Percentiles rank a stretch among this genome's conserved stretches.
Evolutionary conservation across 441 rosid species (phyloP).

Genomic region (Raphanus hybrid): DNA sequence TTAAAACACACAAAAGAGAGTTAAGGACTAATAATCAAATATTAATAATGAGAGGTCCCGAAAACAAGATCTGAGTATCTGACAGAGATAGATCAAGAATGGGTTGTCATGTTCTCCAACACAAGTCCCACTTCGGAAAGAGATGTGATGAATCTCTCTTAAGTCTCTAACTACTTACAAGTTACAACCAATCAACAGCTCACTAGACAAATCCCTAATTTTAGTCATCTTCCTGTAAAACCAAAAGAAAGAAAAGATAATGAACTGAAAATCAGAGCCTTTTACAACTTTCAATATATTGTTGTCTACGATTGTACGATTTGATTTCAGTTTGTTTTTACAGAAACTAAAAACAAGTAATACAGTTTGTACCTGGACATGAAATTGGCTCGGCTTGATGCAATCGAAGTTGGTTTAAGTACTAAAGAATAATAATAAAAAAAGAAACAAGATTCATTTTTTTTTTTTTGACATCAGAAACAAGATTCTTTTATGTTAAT

Average conservation of each 20-base stretch:
- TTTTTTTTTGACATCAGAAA: no score
- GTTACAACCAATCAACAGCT: constrained; percentile 39
- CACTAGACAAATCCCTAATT: constrained; percentile 18
- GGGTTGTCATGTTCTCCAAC: constrained; percentile 44
- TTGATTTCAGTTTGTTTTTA: neutral
- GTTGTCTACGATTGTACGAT: neutral
- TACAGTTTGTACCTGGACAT: neutral
- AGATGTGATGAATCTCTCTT: constrained; percentile 2
- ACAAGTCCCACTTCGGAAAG: constrained; percentile 38
- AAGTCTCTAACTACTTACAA: constrained; percentile 31
- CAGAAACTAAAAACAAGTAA: neutral
- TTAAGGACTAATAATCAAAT: constrained; percentile 34
- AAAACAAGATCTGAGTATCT: constrained; percentile 41
- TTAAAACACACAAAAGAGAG: neutral
- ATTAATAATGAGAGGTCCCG: constrained; percentile 24
- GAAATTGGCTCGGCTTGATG: neutral
- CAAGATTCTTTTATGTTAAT: neutral
- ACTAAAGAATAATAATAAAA: neutral
- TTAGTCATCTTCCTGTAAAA: neutral
- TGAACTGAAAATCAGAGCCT: neutral
- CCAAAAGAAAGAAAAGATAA: neutral
- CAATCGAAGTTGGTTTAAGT: neutral
- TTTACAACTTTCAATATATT: constrained; percentile 16
- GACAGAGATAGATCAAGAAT: constrained; percentile 36
- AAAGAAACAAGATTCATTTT: neutral